Conservation (phyloP, 768 basidiomycete genomes). For the Tremella fuciformis region DNA sequence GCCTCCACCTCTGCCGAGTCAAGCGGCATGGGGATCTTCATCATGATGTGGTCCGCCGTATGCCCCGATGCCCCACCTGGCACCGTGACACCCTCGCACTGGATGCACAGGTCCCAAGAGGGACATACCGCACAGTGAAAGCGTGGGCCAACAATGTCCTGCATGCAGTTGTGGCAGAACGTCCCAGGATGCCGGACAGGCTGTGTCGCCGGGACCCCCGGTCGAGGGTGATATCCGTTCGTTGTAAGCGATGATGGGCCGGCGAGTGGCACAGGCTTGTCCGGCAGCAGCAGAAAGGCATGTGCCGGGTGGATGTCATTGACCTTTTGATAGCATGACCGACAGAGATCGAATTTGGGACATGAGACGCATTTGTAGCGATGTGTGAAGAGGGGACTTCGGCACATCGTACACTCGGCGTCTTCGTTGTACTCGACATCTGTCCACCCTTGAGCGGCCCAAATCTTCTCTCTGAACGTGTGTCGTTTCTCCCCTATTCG, state of each 20-base stretch:
- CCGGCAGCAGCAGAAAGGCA: conserved; percentile 77
- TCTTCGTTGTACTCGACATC: conserved; percentile 81
- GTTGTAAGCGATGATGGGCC: neutral
- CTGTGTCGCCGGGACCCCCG: neutral
- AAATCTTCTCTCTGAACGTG: conserved; percentile 79
- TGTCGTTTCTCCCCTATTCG: conserved; percentile 64
- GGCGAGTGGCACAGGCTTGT: conserved; percentile 51
- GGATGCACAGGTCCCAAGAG: conserved; percentile 54
- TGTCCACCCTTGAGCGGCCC: conserved; percentile 79
- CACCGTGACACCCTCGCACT: conserved; percentile 44
- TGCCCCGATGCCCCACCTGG: conserved; percentile 33
- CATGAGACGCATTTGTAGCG: conserved; percentile 81
- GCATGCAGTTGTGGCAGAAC: conserved; percentile 80
- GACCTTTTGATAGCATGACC: conserved; percentile 67
- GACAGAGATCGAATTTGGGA: conserved; percentile 72
- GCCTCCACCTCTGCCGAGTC: conserved; percentile 69
- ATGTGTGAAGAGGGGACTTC: conserved; percentile 60
- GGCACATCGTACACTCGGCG: conserved; percentile 78
- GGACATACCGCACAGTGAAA: conserved; percentile 91
- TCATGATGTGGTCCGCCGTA: conserved; percentile 69
- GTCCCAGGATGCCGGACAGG: conserved; percentile 64
- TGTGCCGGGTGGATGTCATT: conserved; percentile 89
- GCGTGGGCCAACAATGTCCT: conserved; percentile 84
- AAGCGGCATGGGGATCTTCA: conserved; percentile 89
- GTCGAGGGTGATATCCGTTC: conserved; percentile 1